These are phyloP conservation scores for Dactylellina sp. DNA, from an alignment of 2,329 filamentous ascomycete species.

Conservation along the genomic window DNA sequence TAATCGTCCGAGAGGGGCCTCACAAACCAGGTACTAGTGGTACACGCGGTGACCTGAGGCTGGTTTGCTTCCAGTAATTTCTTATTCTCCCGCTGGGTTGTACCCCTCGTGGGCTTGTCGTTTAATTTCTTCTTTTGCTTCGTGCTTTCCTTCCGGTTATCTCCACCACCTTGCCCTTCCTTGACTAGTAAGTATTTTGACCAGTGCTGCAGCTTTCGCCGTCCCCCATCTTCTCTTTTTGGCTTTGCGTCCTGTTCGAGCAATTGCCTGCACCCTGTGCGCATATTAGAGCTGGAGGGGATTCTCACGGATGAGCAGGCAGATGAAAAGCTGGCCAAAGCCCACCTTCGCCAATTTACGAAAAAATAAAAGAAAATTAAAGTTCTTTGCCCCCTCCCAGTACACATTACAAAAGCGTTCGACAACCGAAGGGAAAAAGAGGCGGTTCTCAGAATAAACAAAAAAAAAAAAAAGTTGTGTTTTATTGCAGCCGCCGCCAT, in stretches of 20 bases:
- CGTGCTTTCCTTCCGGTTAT: constrained; percentile 57
- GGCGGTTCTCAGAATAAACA: constrained; percentile 29
- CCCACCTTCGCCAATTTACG: constrained; percentile 43
- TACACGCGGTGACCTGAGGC: constrained; percentile 55
- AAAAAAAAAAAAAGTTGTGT: constrained; percentile 7
- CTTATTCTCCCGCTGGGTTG: constrained; percentile 20
- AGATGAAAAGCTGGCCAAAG: constrained; percentile 56
- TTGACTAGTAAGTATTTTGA: constrained; percentile 56
- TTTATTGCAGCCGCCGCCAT: constrained; percentile 53
- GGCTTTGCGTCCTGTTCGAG: constrained; percentile 55
- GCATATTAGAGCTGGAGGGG: constrained; percentile 52
- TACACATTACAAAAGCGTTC: constrained; percentile 30
- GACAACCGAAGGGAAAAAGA: constrained; percentile 38
- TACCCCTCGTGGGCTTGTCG: constrained; percentile 55
- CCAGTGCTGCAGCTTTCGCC: constrained; percentile 50
- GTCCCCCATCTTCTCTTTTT: constrained; percentile 57
- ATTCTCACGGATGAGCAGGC: constrained; percentile 49
- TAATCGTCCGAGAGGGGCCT: constrained; percentile 30
- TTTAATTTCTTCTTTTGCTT: constrained; percentile 57
- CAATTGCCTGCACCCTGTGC: constrained; percentile 50
- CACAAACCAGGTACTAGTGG: constrained; percentile 46
- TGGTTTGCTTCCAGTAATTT: constrained; percentile 43
- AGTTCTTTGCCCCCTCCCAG: constrained; percentile 46
- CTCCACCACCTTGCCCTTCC: constrained; percentile 55
- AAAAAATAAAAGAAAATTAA: constrained; percentile 47